Evolutionary conservation across 2,329 filamentous ascomycete genomes (phyloP).

Genomic region (Truncatella angustata): DNA sequence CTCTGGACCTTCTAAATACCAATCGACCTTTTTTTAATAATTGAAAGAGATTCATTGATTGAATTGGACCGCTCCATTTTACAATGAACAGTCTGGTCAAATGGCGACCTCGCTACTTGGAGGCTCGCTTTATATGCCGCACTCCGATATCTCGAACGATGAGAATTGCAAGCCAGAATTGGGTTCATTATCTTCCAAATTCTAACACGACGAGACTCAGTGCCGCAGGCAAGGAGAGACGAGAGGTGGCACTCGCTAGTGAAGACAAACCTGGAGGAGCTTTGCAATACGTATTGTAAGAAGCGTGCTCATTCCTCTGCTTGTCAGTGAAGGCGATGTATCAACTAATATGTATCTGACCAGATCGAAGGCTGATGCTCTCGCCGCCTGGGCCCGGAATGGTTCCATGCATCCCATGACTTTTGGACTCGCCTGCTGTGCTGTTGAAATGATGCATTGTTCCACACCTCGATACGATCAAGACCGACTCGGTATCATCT

Average conservation of each 20-base stretch:
- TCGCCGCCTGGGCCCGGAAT: slow-evolving; percentile 82
- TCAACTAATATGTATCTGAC: slow-evolving; percentile 9
- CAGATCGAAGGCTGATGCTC: slow-evolving; percentile 74
- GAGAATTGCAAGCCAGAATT: too few relatives aligned
- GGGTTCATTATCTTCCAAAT: too few relatives aligned
- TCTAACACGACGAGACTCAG: too few relatives aligned
- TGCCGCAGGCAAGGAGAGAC: too few relatives aligned
- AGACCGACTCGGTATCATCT: slow-evolving; percentile 85
- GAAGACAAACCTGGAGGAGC: slow-evolving; percentile 77
- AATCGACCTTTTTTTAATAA: too few relatives aligned
- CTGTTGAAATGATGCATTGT: slow-evolving; percentile 89
- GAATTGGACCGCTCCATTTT: too few relatives aligned
- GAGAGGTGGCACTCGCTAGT: slow-evolving; percentile 74
- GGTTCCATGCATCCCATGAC: slow-evolving; percentile 86
- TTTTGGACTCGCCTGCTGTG: slow-evolving; percentile 86
- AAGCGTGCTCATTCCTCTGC: slow-evolving; percentile 19
- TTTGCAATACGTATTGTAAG: slow-evolving; percentile 84
- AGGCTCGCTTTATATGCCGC: too few relatives aligned
- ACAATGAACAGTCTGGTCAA: too few relatives aligned
- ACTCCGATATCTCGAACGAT: too few relatives aligned
- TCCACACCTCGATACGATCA: slow-evolving; percentile 88
- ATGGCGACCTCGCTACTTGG: too few relatives aligned
- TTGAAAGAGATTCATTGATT: too few relatives aligned
- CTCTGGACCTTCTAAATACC: too few relatives aligned
- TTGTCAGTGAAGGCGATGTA: neutral